Conservation (phyloP, 257 asterid species). For the Nicotiana knightiana region DNA sequence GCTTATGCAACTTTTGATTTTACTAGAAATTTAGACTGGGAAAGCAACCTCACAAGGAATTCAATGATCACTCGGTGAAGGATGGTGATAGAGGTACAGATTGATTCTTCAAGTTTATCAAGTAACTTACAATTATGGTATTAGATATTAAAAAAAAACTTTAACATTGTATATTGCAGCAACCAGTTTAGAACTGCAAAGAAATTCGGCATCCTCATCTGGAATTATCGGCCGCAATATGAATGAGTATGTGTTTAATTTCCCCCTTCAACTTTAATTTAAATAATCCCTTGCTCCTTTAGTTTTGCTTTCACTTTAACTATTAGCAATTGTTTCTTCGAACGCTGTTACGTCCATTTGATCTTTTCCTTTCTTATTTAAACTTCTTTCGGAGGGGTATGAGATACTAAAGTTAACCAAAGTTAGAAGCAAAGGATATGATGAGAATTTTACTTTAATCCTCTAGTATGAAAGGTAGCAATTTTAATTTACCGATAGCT, state of each 20-base stretch:
- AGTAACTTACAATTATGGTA: neutral
- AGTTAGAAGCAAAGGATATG: neutral
- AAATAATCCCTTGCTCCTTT: neutral
- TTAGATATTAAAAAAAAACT: neutral
- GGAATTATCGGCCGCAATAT: conserved; percentile 86
- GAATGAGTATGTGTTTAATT: conserved; percentile 65
- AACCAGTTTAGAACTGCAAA: conserved; percentile 75
- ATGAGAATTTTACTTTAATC: neutral
- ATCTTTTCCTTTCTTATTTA: neutral
- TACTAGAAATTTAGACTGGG: conserved; percentile 92
- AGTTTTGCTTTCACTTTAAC: conserved; percentile 6
- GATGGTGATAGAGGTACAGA: conserved; percentile 56
- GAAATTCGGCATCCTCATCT: conserved; percentile 70
- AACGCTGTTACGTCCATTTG: neutral
- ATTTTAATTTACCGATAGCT: neutral
- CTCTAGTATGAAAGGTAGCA: neutral
- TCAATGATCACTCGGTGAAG: conserved; percentile 83
- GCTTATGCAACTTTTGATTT: neutral
- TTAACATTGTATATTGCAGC: conserved; percentile 35
- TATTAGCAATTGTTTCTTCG: neutral
- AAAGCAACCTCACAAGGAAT: conserved; percentile 98
- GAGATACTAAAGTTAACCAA: neutral
- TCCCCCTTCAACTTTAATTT: neutral
- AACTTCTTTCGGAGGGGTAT: neutral
- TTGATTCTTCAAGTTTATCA: neutral